A percentile compares a stretch with the other conserved stretches of the same genome.
These are phyloP conservation scores for Eugenia klotzschiana DNA, from an alignment of 441 rosid species.

Conservation along the genomic window DNA sequence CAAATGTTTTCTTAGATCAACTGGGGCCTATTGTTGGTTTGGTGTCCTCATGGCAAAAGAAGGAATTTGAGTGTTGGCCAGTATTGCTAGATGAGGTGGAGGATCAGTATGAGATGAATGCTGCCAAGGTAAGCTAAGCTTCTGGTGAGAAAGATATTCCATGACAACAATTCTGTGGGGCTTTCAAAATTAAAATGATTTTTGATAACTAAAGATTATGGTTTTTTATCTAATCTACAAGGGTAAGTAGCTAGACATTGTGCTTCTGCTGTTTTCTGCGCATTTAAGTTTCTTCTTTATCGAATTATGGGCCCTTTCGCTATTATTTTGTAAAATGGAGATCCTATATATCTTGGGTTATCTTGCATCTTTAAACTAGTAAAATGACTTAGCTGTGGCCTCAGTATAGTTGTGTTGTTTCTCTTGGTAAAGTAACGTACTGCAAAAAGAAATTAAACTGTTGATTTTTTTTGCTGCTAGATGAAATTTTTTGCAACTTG, in stretches of 20 bases:
- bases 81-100: constrained; percentile 79
- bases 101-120: constrained; percentile 64
- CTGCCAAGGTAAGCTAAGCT: constrained; percentile 48
- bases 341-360: neutral
- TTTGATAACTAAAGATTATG: neutral
- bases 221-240: neutral
- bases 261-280: neutral
- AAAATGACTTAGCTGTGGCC: neutral
- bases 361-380: neutral
- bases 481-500: neutral
- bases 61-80: constrained; percentile 85
- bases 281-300: neutral
- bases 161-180: neutral
- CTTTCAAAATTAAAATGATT: neutral
- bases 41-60: constrained; percentile 71
- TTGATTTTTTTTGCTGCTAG: neutral
- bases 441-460: neutral
- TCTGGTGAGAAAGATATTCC: neutral
- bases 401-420: neutral
- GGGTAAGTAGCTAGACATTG: neutral
- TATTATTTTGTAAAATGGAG: neutral
- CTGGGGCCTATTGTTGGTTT: constrained; percentile 55
- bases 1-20: constrained; percentile 25
- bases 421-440: neutral
- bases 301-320: neutral